Conservation (phyloP, 495 filamentous ascomycete species). For the Neurospora sublineolata region DNA sequence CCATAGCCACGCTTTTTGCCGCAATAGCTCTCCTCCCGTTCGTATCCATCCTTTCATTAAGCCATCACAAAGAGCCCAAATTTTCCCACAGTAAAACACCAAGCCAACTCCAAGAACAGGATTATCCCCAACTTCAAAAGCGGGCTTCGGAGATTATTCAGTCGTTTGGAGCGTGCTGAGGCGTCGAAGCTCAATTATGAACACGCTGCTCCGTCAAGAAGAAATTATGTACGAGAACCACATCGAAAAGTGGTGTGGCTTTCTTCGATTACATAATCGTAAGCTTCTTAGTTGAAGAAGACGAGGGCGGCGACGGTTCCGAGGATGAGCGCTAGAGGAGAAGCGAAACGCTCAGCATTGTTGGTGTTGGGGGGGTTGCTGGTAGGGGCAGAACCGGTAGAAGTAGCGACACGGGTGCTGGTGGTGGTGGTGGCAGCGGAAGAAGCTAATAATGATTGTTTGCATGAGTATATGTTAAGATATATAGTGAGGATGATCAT, state of each 20-base stretch:
- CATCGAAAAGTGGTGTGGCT: neutral
- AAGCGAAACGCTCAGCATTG: conserved; percentile 22
- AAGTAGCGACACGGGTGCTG: neutral
- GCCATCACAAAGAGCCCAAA: neutral
- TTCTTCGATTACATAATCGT: neutral
- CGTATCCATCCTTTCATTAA: neutral
- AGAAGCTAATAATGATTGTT: neutral
- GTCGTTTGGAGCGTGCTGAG: neutral
- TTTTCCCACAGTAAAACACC: neutral
- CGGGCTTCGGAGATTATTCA: neutral
- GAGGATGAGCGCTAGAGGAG: conserved; percentile 25
- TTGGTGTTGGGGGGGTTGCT: conserved; percentile 13
- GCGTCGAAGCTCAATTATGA: neutral
- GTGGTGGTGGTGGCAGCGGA: conserved; percentile 2
- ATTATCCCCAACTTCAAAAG: neutral
- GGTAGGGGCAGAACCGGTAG: conserved; percentile 2
- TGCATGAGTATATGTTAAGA: neutral
- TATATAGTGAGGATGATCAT: neutral
- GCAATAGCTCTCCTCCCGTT: neutral
- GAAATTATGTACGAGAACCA: neutral
- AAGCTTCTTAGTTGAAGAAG: conserved; percentile 25
- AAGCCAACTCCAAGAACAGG: neutral
- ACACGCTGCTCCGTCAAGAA: neutral
- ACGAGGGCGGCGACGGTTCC: conserved; percentile 23
- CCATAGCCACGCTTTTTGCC: neutral